phyloP scores from a whole-genome alignment of 345 rosid species.

The Clarkia xantiana region DNA sequence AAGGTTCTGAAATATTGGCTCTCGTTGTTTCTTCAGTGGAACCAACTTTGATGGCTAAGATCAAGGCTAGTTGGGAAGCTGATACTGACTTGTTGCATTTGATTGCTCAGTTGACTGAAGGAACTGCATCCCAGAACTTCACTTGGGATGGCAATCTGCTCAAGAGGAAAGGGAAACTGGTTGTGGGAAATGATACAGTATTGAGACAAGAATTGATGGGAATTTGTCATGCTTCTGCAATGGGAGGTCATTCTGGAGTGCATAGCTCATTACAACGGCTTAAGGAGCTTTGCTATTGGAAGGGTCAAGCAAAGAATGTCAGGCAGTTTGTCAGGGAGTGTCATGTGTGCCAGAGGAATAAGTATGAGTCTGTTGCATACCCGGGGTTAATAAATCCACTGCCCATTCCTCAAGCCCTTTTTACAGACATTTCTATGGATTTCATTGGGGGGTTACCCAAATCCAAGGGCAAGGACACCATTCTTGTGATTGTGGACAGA shows the following conservation, averaged over 20 bases:
- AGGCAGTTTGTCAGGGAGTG: neutral
- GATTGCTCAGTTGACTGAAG: no score
- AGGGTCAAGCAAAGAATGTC: neutral
- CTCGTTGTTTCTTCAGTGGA: neutral
- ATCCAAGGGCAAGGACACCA: neutral
- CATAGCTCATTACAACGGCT: neutral
- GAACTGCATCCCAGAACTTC: no score
- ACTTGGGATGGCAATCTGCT: neutral
- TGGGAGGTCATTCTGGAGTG: neutral
- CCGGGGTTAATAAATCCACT: neutral
- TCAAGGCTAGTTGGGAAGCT: neutral
- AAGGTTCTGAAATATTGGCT: neutral
- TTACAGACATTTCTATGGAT: conserved; percentile 1
- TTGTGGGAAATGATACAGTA: neutral
- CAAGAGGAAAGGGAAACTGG: neutral
- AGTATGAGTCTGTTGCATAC: neutral
- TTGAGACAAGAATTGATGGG: neutral
- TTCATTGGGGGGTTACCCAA: neutral
- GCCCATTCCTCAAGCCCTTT: neutral
- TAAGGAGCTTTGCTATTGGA: neutral
- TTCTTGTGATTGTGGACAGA: conserved; percentile 4
- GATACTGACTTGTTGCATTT: neutral
- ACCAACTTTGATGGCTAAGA: neutral
- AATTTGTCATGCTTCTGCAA: neutral
- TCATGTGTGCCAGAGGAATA: neutral